Percentiles rank a stretch among this genome's conserved stretches.
Conservation (phyloP, 2,329 filamentous ascomycete genomes). For the Corynespora cassiicola region DNA sequence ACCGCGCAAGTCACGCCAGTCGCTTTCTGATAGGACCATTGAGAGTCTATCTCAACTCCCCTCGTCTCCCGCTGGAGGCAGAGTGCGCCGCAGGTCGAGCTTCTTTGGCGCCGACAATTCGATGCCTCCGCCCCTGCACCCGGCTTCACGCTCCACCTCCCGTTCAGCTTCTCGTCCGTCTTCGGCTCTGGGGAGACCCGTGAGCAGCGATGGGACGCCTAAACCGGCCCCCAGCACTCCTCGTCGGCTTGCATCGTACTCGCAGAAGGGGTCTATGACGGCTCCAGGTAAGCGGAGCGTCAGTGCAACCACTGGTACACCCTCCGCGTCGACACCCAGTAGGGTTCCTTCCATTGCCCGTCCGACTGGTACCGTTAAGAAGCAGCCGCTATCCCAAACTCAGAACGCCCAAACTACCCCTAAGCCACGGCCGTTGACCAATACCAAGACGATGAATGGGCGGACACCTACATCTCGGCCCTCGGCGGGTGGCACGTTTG, state of each 20-base stretch:
- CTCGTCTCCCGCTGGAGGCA: conserved; percentile 71
- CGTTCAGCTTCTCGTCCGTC: too few species aligned
- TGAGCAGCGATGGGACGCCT: conserved; percentile 51
- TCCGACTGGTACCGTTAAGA: conserved; percentile 37
- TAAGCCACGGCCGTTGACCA: conserved; percentile 37
- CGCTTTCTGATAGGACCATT: conserved; percentile 82
- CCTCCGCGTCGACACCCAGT: conserved; percentile 35
- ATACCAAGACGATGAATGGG: conserved; percentile 44
- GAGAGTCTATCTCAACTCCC: conserved; percentile 82
- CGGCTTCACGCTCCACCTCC: too few species aligned
- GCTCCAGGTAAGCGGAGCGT: conserved; percentile 44
- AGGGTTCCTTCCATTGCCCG: conserved; percentile 39
- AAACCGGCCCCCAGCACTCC: conserved; percentile 39
- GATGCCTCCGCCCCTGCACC: conserved; percentile 67
- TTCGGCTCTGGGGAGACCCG: conserved; percentile 64
- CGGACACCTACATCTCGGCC: conserved; percentile 41
- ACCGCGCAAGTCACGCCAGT: conserved; percentile 55
- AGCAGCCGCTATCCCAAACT: conserved; percentile 30
- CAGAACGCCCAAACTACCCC: conserved; percentile 34
- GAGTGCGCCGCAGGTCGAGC: conserved; percentile 68
- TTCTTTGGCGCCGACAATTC: conserved; percentile 74
- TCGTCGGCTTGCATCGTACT: conserved; percentile 19
- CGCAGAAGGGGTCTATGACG: conserved; percentile 39
- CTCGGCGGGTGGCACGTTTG: conserved; percentile 41
- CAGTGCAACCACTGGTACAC: conserved; percentile 34